Conservation (phyloP, 495 filamentous ascomycete genomes). For the Amphirosellinia nigrospora region DNA sequence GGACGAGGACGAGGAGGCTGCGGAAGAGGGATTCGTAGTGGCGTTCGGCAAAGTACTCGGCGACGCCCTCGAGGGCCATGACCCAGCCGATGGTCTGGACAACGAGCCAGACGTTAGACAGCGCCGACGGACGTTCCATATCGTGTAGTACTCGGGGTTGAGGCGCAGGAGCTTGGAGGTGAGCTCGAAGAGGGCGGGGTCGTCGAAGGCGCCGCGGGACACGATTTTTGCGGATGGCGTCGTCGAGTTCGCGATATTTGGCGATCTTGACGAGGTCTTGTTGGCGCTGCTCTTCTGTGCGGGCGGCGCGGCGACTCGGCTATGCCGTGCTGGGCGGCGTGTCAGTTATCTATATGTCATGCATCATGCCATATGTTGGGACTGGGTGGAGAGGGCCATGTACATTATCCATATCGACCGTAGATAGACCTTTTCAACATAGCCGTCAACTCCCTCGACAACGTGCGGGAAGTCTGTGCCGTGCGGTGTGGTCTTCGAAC, state of each 20-base stretch:
- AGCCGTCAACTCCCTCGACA: background rate
- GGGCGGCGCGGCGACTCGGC: slow-evolving; percentile 66
- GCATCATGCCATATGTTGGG: background rate
- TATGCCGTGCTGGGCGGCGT: slow-evolving; percentile 71
- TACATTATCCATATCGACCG: slow-evolving; percentile 59
- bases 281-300: slow-evolving; percentile 68
- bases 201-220: slow-evolving; percentile 62
- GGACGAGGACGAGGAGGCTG: slow-evolving; percentile 52
- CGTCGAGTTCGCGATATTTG: slow-evolving; percentile 76
- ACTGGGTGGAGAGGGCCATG: slow-evolving; percentile 24
- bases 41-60: slow-evolving; percentile 60
- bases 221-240: slow-evolving; percentile 65
- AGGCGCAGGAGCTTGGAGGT: slow-evolving; percentile 79
- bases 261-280: slow-evolving; percentile 79
- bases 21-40: slow-evolving; percentile 59
- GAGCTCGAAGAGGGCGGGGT: slow-evolving; percentile 67
- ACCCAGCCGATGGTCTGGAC: slow-evolving; percentile 56
- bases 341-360: too few species aligned
- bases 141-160: slow-evolving; percentile 98
- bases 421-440: background rate
- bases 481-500: background rate
- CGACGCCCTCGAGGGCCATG: slow-evolving; percentile 60
- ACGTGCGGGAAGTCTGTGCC: background rate
- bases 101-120: slow-evolving; percentile 63
- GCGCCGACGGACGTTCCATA: slow-evolving; percentile 93